These are phyloP conservation scores for Phialocephala sp. DNA, from an alignment of 2,329 filamentous ascomycete genomes.

Conservation along the genomic window DNA sequence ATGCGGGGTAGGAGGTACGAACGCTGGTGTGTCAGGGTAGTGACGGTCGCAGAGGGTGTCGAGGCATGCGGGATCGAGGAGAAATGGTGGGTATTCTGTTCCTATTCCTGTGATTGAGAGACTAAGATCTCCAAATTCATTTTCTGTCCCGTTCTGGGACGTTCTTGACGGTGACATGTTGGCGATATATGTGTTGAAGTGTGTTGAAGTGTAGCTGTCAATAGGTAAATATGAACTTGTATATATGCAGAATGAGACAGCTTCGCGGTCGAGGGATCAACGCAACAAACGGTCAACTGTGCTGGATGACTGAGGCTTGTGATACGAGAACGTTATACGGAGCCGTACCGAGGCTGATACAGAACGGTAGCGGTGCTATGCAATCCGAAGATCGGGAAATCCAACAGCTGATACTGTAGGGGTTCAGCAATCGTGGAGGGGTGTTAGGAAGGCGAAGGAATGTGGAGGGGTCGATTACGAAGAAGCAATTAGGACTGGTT, in stretches of 20 bases:
- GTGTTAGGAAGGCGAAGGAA: conserved; percentile 12
- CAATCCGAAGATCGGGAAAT: conserved; percentile 13
- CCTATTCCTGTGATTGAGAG: conserved; percentile 66
- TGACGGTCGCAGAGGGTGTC: conserved; percentile 59
- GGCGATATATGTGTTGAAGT: neutral
- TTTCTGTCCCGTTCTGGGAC: conserved; percentile 28
- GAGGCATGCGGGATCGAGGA: conserved; percentile 56
- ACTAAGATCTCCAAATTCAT: conserved; percentile 53
- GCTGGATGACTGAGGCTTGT: neutral
- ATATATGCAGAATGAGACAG: neutral
- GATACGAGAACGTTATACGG: conserved; percentile 14
- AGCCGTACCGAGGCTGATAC: conserved; percentile 22
- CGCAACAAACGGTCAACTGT: neutral
- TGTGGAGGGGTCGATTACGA: conserved; percentile 22
- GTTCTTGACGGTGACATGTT: conserved; percentile 26
- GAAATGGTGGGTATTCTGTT: conserved; percentile 63
- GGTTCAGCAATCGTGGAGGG: conserved; percentile 13
- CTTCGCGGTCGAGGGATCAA: neutral
- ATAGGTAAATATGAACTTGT: neutral
- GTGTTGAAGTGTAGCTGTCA: neutral
- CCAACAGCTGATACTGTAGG: conserved; percentile 18
- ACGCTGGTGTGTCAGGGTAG: conserved; percentile 66
- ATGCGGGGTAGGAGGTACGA: conserved; percentile 42
- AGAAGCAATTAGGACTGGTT: conserved; percentile 3
- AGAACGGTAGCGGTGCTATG: conserved; percentile 6